phyloP scores from a whole-genome alignment of 306 rosid genomes.

The Cicer yamashitae region DNA sequence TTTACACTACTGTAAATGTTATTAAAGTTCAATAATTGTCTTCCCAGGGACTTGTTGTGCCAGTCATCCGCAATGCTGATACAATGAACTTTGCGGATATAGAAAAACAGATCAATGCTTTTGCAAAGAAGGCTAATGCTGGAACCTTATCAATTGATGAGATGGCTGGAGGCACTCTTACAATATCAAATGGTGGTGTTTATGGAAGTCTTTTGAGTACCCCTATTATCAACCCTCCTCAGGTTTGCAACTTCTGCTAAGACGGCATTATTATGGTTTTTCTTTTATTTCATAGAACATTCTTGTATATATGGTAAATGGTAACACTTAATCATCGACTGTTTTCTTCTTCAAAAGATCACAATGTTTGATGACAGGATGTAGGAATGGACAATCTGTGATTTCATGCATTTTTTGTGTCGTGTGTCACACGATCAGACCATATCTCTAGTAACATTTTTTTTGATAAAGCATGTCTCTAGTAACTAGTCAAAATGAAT shows the following conservation, averaged over 20 bases:
- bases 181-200: slow-evolving; percentile 90
- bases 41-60: slow-evolving; percentile 77
- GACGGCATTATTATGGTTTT: slow-evolving; percentile 3
- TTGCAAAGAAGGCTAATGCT: slow-evolving; percentile 81
- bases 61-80: slow-evolving; percentile 77
- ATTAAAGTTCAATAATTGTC: slow-evolving; percentile 16
- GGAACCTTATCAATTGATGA: slow-evolving; percentile 82
- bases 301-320: neutral
- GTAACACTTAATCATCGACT: neutral
- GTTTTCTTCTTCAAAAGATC: slow-evolving; percentile 1
- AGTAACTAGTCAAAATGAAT: slow-evolving; percentile 11
- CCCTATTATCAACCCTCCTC: slow-evolving; percentile 89
- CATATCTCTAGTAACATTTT: neutral
- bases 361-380: slow-evolving; percentile 24
- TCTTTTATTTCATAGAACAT: slow-evolving; percentile 1
- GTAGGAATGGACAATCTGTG: neutral
- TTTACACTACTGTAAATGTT: slow-evolving; percentile 21
- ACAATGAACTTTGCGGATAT: slow-evolving; percentile 78
- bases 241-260: slow-evolving; percentile 54
- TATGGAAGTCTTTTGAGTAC: slow-evolving; percentile 87
- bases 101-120: slow-evolving; percentile 77
- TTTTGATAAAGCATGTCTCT: neutral
- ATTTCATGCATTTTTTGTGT: neutral
- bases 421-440: neutral
- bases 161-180: slow-evolving; percentile 88